Conservation (phyloP, 257 asterid species). For the Gentiana dahurica region DNA sequence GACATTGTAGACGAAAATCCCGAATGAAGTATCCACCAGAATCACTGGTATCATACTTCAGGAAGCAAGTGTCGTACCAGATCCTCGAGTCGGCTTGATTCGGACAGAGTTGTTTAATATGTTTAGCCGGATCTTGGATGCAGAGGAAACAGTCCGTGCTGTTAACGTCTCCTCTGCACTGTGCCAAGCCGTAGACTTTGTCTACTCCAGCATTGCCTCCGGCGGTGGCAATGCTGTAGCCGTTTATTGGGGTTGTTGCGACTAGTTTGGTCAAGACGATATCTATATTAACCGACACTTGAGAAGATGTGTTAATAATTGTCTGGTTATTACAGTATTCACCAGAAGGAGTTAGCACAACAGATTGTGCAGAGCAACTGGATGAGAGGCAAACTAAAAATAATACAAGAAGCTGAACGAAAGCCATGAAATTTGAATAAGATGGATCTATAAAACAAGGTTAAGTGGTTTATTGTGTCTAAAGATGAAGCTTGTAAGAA, state of each 20-base stretch:
- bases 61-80: constrained; percentile 63
- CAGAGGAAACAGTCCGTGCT: constrained; percentile 42
- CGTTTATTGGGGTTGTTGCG: constrained; percentile 22
- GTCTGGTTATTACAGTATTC: constrained; percentile 27
- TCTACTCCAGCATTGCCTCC: background rate
- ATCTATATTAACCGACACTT: constrained; percentile 28
- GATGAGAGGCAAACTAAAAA: constrained; percentile 11
- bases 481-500: too few relatives aligned
- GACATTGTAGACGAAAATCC: constrained; percentile 26
- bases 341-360: constrained; percentile 33
- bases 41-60: constrained; percentile 25
- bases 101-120: constrained; percentile 33
- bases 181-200: constrained; percentile 53
- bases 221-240: constrained; percentile 32
- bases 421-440: constrained; percentile 20
- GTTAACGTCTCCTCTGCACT: constrained; percentile 73
- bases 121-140: constrained; percentile 39
- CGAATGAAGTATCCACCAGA: constrained; percentile 36
- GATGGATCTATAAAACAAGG: background rate
- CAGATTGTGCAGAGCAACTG: constrained; percentile 31
- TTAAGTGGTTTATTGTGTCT: too few relatives aligned
- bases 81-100: constrained; percentile 40
- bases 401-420: constrained; percentile 13
- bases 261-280: constrained; percentile 29
- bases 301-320: constrained; percentile 11